These are phyloP conservation scores for Quercus variabilis DNA, from an alignment of 306 rosid species.

Conservation along the genomic window DNA sequence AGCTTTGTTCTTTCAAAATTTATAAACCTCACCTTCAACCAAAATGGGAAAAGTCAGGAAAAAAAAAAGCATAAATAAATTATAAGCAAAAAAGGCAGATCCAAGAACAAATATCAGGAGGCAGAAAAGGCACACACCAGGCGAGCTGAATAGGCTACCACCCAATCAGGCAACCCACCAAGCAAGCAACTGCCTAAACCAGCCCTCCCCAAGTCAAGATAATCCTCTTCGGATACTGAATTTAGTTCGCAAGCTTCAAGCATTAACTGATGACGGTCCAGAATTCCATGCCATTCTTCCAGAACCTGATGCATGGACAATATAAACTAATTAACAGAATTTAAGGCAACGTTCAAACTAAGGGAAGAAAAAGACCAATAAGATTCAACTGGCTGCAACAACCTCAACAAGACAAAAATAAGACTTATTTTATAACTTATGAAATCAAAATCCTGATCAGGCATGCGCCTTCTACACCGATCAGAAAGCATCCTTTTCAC, in stretches of 20 bases:
- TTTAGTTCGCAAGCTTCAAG: constrained; percentile 88
- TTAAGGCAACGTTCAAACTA: neutral
- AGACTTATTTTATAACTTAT: neutral
- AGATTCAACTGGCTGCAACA: constrained; percentile 8
- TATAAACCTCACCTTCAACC: constrained; percentile 86
- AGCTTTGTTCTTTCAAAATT: constrained; percentile 93
- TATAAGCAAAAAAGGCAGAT: neutral
- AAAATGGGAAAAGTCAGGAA: constrained; percentile 25
- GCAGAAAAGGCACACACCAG: constrained; percentile 53
- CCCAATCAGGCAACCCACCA: constrained; percentile 96
- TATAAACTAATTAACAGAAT: constrained; percentile 23
- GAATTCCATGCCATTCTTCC: constrained; percentile 90
- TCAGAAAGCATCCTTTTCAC: neutral
- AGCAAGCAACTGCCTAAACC: constrained; percentile 98
- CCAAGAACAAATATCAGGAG: constrained; percentile 4
- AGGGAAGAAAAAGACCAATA: constrained; percentile 3
- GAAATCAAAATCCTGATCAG: neutral
- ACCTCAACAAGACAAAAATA: neutral
- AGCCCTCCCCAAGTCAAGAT: constrained; percentile 85
- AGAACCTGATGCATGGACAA: constrained; percentile 55
- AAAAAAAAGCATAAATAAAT: constrained; percentile 9
- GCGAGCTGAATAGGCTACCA: constrained; percentile 94
- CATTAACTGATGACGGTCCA: constrained; percentile 82
- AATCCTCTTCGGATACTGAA: constrained; percentile 83
- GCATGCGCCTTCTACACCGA: neutral